phyloP scores from a whole-genome alignment of 2,329 filamentous ascomycete species.

The Pseudocercospora vitis region DNA sequence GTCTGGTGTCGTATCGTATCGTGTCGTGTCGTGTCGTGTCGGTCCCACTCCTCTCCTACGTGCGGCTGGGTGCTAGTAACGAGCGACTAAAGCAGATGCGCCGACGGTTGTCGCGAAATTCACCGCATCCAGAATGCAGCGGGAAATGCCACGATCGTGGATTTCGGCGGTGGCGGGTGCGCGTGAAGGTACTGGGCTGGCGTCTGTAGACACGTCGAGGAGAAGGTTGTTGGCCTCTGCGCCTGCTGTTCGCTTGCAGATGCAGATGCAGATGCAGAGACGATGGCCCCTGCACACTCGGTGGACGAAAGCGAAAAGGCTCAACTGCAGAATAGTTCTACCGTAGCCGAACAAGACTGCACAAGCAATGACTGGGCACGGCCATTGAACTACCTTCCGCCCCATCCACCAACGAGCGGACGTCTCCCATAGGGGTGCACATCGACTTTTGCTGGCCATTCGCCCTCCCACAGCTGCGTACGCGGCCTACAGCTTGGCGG shows the following conservation, averaged over 20 bases:
- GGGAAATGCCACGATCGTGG: background rate
- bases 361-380: background rate
- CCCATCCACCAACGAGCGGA: background rate
- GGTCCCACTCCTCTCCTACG: no score
- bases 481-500: background rate
- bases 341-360: background rate
- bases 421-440: background rate
- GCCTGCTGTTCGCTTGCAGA: background rate
- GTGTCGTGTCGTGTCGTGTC: no score
- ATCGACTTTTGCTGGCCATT: background rate
- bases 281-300: background rate
- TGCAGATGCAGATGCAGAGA: no score
- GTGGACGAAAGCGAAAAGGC: background rate
- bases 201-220: background rate
- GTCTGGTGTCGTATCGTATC: no score
- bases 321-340: background rate
- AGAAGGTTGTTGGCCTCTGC: background rate
- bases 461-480: background rate
- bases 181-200: no score
- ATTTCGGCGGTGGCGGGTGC: no score
- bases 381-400: background rate
- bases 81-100: constrained; percentile 21
- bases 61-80: constrained; percentile 16
- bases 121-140: constrained; percentile 14
- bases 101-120: constrained; percentile 10